These are phyloP conservation scores for Fusarium keratoplasticum DNA, from an alignment of 2,329 filamentous ascomycete genomes.

Conservation along the genomic window DNA sequence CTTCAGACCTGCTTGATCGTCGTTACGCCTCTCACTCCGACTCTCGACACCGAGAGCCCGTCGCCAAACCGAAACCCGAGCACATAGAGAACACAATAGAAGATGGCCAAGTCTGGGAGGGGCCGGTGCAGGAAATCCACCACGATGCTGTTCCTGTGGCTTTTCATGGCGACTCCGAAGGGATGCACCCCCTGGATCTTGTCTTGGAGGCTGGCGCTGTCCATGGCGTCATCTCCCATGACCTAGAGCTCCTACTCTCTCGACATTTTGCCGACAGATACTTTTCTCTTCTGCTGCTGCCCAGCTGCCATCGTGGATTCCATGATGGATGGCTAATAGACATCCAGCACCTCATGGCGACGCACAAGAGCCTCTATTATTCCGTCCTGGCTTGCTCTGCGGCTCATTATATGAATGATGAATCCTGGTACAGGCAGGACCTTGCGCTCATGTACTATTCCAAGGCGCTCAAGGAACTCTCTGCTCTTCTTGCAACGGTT, in stretches of 20 bases:
- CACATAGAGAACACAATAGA: neutral
- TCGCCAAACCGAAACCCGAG: neutral
- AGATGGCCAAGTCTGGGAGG: neutral
- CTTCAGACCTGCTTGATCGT: conserved; percentile 27
- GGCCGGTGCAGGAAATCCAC: neutral
- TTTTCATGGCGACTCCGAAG: neutral
- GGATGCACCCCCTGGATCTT: neutral
- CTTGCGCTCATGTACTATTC: conserved; percentile 40
- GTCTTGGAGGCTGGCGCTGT: conserved; percentile 6
- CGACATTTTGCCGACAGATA: conserved; percentile 38
- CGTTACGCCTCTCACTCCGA: conserved; percentile 14
- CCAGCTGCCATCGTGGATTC: conserved; percentile 45
- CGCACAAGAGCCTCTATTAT: conserved; percentile 44
- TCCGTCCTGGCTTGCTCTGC: conserved; percentile 45
- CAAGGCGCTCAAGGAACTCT: conserved; percentile 31
- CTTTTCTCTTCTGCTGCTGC: conserved; percentile 40
- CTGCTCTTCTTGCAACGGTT: conserved; percentile 16
- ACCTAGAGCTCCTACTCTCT: conserved; percentile 26
- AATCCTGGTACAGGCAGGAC: conserved; percentile 28
- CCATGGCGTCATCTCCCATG: conserved; percentile 14
- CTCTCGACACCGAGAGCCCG: conserved; percentile 10
- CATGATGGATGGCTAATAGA: conserved; percentile 45
- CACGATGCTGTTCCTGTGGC: neutral
- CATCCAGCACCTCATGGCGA: conserved; percentile 43
- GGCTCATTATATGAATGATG: conserved; percentile 36